These are phyloP conservation scores for Mycocentrospora acerina DNA, from an alignment of 2,329 filamentous ascomycete genomes.

Conservation along the genomic window DNA sequence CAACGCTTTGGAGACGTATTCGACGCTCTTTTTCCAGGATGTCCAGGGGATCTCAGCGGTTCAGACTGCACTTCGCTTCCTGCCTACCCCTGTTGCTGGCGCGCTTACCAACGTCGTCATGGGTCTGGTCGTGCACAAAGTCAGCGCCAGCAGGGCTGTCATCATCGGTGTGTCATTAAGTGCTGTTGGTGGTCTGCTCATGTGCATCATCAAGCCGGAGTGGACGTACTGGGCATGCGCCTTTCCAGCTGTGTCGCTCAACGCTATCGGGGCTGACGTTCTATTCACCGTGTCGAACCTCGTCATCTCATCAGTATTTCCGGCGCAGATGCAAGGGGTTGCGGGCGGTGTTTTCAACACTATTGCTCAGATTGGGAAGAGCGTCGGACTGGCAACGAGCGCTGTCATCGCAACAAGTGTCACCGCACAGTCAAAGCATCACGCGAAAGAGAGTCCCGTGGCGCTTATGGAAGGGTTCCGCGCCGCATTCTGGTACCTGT, in stretches of 20 bases:
- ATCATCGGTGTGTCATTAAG: slow-evolving; percentile 31
- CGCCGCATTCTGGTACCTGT: slow-evolving; percentile 48
- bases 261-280: slow-evolving; percentile 47
- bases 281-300: slow-evolving; percentile 49
- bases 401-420: slow-evolving; percentile 42
- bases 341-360: slow-evolving; percentile 52
- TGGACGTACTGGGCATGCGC: slow-evolving; percentile 53
- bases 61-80: slow-evolving; percentile 45
- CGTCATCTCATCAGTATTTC: slow-evolving; percentile 47
- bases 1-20: slow-evolving; percentile 42
- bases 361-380: slow-evolving; percentile 46
- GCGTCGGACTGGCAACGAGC: slow-evolving; percentile 42
- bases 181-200: slow-evolving; percentile 44
- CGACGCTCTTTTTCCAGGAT: slow-evolving; percentile 49
- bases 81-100: slow-evolving; percentile 45
- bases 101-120: slow-evolving; percentile 48
- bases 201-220: slow-evolving; percentile 48
- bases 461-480: slow-evolving; percentile 46
- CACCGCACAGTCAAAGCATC: slow-evolving; percentile 20
- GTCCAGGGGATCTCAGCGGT: slow-evolving; percentile 39
- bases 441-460: slow-evolving; percentile 32
- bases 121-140: slow-evolving; percentile 49
- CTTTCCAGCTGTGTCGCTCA: slow-evolving; percentile 48
- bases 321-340: slow-evolving; percentile 44
- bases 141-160: slow-evolving; percentile 48